phyloP scores from a whole-genome alignment of 2,329 filamentous ascomycete genomes.

The Fonsecaea pedrosoi region DNA sequence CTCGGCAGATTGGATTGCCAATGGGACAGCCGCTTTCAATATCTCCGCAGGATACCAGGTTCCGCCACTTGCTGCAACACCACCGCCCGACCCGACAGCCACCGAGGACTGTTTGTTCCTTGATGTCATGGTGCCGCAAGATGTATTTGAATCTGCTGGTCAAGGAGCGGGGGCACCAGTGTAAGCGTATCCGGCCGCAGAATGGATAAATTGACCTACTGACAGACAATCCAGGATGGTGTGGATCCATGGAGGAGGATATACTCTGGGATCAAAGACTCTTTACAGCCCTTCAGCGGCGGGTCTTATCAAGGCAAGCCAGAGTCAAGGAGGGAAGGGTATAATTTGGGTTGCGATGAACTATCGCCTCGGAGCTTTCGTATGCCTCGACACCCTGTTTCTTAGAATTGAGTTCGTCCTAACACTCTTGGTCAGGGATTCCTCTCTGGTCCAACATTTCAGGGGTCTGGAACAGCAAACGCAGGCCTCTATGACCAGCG shows the following conservation, averaged over 20 bases:
- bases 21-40: conserved; percentile 23
- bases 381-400: not conserved
- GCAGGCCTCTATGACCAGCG: conserved; percentile 61
- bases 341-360: conserved; percentile 57
- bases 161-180: conserved; percentile 42
- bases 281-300: conserved; percentile 44
- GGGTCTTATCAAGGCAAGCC: conserved; percentile 52
- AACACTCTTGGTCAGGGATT: conserved; percentile 43
- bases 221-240: conserved; percentile 40
- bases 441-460: conserved; percentile 54
- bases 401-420: not conserved
- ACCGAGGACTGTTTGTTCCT: conserved; percentile 49
- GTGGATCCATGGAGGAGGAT: conserved; percentile 58
- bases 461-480: conserved; percentile 50
- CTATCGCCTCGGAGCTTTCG: conserved; percentile 57
- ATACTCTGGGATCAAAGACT: conserved; percentile 50
- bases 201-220: not conserved
- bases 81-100: conserved; percentile 43
- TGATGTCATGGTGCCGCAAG: conserved; percentile 46
- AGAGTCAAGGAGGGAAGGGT: conserved; percentile 47
- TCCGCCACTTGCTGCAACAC: conserved; percentile 4
- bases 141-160: conserved; percentile 42
- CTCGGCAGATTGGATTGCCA: conserved; percentile 18
- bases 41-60: conserved; percentile 24
- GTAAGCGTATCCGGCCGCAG: conserved; percentile 11